phyloP scores from a whole-genome alignment of 2,329 filamentous ascomycete species.

The Lachnellula occidentalis region DNA sequence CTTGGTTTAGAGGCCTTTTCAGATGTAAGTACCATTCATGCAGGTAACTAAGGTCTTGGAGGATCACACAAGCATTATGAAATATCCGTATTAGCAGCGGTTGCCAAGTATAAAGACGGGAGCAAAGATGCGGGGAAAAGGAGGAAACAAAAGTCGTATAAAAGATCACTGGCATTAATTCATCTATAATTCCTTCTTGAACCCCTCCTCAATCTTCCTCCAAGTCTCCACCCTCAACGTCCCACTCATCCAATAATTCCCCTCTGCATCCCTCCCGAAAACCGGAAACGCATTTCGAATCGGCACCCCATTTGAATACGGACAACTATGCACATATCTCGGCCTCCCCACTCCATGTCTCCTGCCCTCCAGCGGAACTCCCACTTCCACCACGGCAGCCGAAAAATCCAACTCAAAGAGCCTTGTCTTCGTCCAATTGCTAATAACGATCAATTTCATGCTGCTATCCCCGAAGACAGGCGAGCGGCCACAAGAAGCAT shows the following conservation, averaged over 20 bases:
- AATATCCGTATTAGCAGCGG: no score
- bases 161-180: neutral
- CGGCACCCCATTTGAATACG: neutral
- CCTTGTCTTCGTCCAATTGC: constrained; percentile 36
- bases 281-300: constrained; percentile 19
- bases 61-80: no score
- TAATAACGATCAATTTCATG: constrained; percentile 32
- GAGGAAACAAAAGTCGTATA: no score
- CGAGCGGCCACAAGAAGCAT: constrained; percentile 13
- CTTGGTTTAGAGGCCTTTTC: no score
- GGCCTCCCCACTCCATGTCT: constrained; percentile 5
- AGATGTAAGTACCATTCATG: no score
- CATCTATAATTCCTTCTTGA: neutral
- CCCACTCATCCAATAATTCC: constrained; percentile 31
- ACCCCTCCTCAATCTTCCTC: constrained; percentile 17
- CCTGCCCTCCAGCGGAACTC: neutral
- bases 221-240: constrained; percentile 20
- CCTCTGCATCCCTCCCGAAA: constrained; percentile 29
- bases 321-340: constrained; percentile 5
- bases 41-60: no score
- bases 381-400: constrained; percentile 10
- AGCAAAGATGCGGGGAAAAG: no score
- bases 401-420: constrained; percentile 37
- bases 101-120: no score
- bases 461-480: constrained; percentile 32